Percentiles rank a stretch among this genome's conserved stretches.
Evolutionary conservation across 2,329 filamentous ascomycete species (phyloP).

Genomic region (Sporothrix euskadiensis): DNA sequence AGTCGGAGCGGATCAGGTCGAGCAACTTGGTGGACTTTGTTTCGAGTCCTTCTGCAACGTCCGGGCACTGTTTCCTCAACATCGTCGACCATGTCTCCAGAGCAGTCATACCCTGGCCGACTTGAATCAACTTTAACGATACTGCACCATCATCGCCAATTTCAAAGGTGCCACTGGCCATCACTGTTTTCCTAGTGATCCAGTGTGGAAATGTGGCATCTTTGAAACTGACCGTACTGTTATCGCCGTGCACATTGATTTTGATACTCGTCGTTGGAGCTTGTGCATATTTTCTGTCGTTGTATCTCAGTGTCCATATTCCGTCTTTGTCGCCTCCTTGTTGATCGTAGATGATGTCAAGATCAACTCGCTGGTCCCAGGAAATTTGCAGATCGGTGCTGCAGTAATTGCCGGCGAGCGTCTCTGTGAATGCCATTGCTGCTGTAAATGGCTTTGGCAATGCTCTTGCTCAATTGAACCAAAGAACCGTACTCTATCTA

Average conservation of each 20-base stretch:
- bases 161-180: background rate
- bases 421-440: too few relatives aligned
- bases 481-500: too few relatives aligned
- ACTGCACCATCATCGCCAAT: background rate
- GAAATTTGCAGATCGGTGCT: background rate
- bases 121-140: background rate
- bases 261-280: background rate
- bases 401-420: background rate
- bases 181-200: background rate
- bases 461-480: too few relatives aligned
- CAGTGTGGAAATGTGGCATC: background rate
- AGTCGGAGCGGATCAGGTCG: background rate
- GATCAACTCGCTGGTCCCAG: background rate
- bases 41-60: background rate
- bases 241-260: background rate
- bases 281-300: background rate
- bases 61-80: background rate
- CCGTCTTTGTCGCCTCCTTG: too few relatives aligned
- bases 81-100: background rate
- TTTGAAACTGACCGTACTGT: background rate
- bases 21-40: background rate
- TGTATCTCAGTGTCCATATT: background rate
- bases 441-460: too few relatives aligned
- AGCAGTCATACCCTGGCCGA: constrained; percentile 6
- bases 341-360: background rate